A percentile compares a stretch with the other conserved stretches of the same genome.
phyloP scores from a whole-genome alignment of 257 asterid genomes.

The Fraxinus cuspidata region DNA sequence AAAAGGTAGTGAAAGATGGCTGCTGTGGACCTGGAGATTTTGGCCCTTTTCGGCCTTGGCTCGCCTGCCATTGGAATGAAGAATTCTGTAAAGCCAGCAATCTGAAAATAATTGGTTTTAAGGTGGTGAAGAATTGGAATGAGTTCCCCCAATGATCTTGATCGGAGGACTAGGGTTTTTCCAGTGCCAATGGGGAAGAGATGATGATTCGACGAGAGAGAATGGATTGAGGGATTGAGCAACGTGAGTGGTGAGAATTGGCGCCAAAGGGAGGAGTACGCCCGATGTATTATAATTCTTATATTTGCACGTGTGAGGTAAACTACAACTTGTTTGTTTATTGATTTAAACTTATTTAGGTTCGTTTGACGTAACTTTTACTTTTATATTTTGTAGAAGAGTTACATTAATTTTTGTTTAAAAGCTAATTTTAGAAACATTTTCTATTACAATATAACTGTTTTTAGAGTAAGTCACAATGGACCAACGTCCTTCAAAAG shows the following conservation, averaged over 20 bases:
- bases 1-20: background rate
- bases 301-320: no score
- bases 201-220: background rate
- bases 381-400: no score
- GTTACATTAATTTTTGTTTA: no score
- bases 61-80: conserved; percentile 48
- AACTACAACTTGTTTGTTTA: no score
- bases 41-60: conserved; percentile 54
- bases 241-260: conserved; percentile 13
- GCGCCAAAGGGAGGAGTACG: conserved; percentile 37
- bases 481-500: no score
- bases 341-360: no score
- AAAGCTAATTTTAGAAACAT: no score
- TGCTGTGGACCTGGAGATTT: conserved; percentile 47
- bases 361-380: no score
- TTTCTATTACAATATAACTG: no score
- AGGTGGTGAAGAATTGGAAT: background rate
- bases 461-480: no score
- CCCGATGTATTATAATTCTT: conserved; percentile 5
- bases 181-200: background rate
- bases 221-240: background rate
- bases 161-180: background rate
- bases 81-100: conserved; percentile 16
- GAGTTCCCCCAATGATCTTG: background rate
- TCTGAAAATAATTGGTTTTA: background rate